A percentile compares a stretch with the other conserved stretches of the same genome.
Conservation (phyloP, 129 eudicot genomes). For the Chrysanthemum seticuspe region DNA sequence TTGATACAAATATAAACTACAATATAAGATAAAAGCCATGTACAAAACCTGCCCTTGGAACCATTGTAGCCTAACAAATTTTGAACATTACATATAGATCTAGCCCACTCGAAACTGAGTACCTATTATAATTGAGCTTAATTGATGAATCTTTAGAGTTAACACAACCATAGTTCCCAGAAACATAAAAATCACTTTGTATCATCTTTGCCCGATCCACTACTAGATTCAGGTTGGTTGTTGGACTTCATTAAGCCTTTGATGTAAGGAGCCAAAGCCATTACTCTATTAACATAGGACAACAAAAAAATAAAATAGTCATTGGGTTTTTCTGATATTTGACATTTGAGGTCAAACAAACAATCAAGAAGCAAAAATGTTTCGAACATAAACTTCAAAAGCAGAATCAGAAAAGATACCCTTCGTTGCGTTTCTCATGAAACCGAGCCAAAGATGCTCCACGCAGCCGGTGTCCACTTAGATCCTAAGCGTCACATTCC, state of each 20-base stretch:
- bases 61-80: not conserved
- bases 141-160: not conserved
- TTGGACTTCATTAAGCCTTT: constrained; percentile 31
- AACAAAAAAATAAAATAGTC: not conserved
- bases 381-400: not conserved
- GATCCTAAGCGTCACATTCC: no score
- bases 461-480: constrained; percentile 22
- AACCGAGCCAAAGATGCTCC: constrained; percentile 80
- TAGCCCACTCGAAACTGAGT: not conserved
- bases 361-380: not conserved
- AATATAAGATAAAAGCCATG: not conserved
- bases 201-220: constrained; percentile 14
- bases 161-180: not conserved
- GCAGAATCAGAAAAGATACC: constrained; percentile 35
- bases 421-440: constrained; percentile 81
- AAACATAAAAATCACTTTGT: constrained; percentile 7
- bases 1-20: not conserved
- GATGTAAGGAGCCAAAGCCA: constrained; percentile 55
- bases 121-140: constrained; percentile 2
- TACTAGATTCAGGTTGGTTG: constrained; percentile 24
- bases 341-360: constrained; percentile 12
- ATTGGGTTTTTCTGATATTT: not conserved
- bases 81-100: not conserved
- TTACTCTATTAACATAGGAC: constrained; percentile 32
- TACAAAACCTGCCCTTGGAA: not conserved